Evolutionary conservation across 176 grass and related monocot genomes (phyloP).

Genomic region (Poa annua): DNA sequence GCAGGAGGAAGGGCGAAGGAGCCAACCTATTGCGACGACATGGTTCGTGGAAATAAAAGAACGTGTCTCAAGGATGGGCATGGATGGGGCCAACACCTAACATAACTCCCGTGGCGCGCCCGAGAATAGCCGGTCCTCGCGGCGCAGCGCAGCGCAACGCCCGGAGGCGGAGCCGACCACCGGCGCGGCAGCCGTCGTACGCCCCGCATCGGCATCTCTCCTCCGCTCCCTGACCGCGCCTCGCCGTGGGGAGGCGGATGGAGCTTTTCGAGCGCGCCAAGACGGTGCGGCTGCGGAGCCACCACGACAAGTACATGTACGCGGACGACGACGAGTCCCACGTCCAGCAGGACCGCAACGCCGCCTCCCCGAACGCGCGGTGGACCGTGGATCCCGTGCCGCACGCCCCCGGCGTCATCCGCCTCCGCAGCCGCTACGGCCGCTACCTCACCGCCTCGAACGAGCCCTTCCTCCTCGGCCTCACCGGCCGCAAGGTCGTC

Average conservation of each 20-base stretch:
- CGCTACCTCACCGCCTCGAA: conserved; percentile 90
- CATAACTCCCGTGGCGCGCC: neutral
- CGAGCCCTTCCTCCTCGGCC: conserved; percentile 67
- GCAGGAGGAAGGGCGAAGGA: neutral
- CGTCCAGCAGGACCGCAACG: conserved; percentile 70
- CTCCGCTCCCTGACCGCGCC: neutral
- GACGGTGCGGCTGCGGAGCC: conserved; percentile 70
- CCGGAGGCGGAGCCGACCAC: neutral
- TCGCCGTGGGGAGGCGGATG: conserved; percentile 36
- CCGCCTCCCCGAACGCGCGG: conserved; percentile 57
- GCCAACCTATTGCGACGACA: neutral
- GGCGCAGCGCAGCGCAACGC: neutral
- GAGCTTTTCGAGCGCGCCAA: conserved; percentile 78
- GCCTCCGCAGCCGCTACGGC: conserved; percentile 73
- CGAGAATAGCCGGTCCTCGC: neutral
- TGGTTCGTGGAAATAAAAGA: neutral
- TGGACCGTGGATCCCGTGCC: conserved; percentile 72
- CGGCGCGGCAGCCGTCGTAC: neutral
- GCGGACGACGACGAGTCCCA: conserved; percentile 83
- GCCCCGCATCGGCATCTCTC: neutral
- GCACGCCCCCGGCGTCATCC: conserved; percentile 51
- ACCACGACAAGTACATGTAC: conserved; percentile 82
- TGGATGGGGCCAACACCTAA: neutral
- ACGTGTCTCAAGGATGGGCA: neutral
- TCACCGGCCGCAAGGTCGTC: conserved; percentile 62